Base-by-base conservation (phyloP, 2,329 filamentous ascomycete genomes). In the Exophiala sp. region DNA sequence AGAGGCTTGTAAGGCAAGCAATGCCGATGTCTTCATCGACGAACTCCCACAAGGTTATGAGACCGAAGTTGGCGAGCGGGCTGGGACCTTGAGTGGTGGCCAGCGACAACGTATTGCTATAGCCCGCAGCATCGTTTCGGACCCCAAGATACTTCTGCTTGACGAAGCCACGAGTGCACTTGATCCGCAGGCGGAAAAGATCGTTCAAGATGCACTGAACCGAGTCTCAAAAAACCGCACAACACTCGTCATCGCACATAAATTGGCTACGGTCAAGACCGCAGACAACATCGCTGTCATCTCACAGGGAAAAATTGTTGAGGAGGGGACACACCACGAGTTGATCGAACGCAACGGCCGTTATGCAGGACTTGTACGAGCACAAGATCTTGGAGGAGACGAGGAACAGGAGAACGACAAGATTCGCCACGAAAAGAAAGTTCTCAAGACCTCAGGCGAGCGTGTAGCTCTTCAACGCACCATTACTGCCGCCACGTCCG, bases 41-140 rank as follows among this genome's bases (percentile, higher is more conserved):
- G 78, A 78, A 9, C 72, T 89, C 2, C 85, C 86, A 4, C 38
- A 88, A 72, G 82, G 84, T 1, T 91, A 91, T 64, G 79, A 87
- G 3, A 90, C 89, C 0, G 71, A 81, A 7, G 88, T 94, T 1
- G 89, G 89, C 1, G 88, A 92, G 64, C 80, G 81, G 16, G 89
- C 89, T 3, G 85, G 86, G 40, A 89, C 88, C 65, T 73, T 95
- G 1, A 90, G 86, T 12, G 87, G 89, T 11, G 90, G 90, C 1
- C 89, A 95, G 67, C 81, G 88, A 16, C 89, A 95, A 67, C 81
- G 90, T 3, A 79, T 95, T 20, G 85, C 88, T 3, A 89, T 91
- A 58, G 87, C 87, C 0, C 77, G 87, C 5, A 83, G 84, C 9
- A 83, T 90, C 20, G 76, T 89, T 45, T 82, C 84, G 41, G 73